Conservation (phyloP, 2,329 filamentous ascomycete species). For the Leptographium radiaticola region DNA sequence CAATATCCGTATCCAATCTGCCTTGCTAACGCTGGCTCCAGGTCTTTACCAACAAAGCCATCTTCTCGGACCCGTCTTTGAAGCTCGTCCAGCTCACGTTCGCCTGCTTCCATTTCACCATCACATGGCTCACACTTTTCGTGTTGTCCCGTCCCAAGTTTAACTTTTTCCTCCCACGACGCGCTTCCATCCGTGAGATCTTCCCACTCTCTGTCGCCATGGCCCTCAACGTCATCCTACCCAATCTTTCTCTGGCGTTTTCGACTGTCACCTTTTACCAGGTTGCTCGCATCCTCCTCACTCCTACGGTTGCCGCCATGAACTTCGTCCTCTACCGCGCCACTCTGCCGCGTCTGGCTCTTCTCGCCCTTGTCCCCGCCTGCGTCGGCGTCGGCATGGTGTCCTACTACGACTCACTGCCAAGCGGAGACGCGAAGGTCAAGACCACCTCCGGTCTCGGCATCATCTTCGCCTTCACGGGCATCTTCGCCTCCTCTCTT, state of each 20-base stretch:
- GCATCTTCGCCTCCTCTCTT: slow-evolving; percentile 51
- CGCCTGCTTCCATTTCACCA: slow-evolving; percentile 54
- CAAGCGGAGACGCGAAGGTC: slow-evolving; percentile 29
- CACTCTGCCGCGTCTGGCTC: slow-evolving; percentile 39
- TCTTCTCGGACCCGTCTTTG: slow-evolving; percentile 50
- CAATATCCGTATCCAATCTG: too few species aligned
- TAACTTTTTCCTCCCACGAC: slow-evolving; percentile 44
- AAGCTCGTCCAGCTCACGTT: slow-evolving; percentile 52
- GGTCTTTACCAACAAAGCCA: slow-evolving; percentile 60
- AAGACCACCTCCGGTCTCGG: slow-evolving; percentile 45
- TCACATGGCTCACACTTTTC: slow-evolving; percentile 52
- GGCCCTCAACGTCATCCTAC: slow-evolving; percentile 56
- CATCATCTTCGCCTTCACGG: slow-evolving; percentile 49
- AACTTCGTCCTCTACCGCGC: slow-evolving; percentile 49
- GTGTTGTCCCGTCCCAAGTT: slow-evolving; percentile 44
- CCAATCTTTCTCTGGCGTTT: slow-evolving; percentile 54
- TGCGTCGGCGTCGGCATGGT: slow-evolving; percentile 53
- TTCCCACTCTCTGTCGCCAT: slow-evolving; percentile 54
- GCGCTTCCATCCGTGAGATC: slow-evolving; percentile 40
- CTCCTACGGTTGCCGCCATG: slow-evolving; percentile 50
- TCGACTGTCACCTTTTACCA: slow-evolving; percentile 60
- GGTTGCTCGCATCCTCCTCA: slow-evolving; percentile 53
- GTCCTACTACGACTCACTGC: slow-evolving; percentile 54
- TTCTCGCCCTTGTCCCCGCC: slow-evolving; percentile 43
- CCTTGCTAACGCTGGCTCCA: slow-evolving; percentile 15